Percentiles rank a stretch among this genome's conserved stretches.
Evolutionary conservation across 2,329 filamentous ascomycete genomes (phyloP).

Genomic region (Cladosporium sp.): DNA sequence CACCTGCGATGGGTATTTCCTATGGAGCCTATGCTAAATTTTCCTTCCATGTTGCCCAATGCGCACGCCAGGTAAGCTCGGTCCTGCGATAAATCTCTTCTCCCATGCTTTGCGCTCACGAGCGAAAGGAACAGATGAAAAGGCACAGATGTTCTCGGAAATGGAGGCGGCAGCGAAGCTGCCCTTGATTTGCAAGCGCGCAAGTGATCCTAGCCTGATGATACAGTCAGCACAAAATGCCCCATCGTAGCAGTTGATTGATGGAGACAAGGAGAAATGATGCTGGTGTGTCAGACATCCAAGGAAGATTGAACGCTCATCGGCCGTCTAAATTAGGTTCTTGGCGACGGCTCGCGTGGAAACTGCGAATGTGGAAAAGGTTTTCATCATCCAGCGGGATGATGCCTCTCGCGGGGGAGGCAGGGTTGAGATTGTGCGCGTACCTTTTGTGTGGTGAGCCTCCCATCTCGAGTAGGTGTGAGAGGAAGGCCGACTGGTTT

Average conservation of each 20-base stretch:
- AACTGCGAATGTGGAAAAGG: conserved; percentile 77
- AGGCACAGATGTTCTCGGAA: conserved; percentile 5
- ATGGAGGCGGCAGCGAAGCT: neutral
- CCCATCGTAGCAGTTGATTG: conserved; percentile 7
- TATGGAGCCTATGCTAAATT: no score
- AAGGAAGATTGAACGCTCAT: conserved; percentile 29
- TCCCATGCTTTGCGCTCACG: neutral
- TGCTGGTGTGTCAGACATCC: conserved; percentile 25
- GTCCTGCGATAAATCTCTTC: neutral
- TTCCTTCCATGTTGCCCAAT: no score
- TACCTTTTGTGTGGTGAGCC: conserved; percentile 11
- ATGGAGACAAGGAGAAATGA: conserved; percentile 7
- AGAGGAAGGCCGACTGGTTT: conserved; percentile 1
- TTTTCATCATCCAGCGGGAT: conserved; percentile 29
- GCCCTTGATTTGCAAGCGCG: neutral
- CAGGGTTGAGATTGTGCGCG: conserved; percentile 2
- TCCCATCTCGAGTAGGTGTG: neutral
- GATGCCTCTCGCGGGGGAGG: conserved; percentile 6
- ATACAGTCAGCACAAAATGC: conserved; percentile 8
- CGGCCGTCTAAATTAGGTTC: conserved; percentile 31
- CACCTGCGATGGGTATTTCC: no score
- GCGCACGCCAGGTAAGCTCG: no score
- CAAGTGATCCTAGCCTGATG: neutral
- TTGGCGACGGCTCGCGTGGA: conserved; percentile 56
- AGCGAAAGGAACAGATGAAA: conserved; percentile 22